Evolutionary conservation across 306 rosid species (phyloP), one percentile per base, ranked within the genome.

Genomic region (Prunus dulcis): DNA sequence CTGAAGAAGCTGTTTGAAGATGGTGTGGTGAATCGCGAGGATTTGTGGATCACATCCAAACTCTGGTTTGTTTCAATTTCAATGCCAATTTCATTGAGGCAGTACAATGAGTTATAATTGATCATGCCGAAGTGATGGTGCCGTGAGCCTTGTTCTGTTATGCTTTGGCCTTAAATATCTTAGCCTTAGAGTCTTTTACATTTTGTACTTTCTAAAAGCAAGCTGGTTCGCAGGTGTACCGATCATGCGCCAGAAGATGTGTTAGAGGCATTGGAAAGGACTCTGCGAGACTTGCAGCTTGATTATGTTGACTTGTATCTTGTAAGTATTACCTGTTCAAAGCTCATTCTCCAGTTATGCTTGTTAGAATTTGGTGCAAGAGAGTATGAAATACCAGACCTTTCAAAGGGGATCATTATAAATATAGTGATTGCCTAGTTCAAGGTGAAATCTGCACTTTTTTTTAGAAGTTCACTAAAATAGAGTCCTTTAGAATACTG

Each of bases 41-140:
- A 91, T 77, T 82, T 91, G 83, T 93, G 92, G 92, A 88, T 91
- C 81, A 91, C 98, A 62, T 93, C 97, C 10, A 93, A 93, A 87
- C 90, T 91, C 62, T 88, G 97, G 98, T 93, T 82, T 80, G 85
- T 74, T 86, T 45, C 75, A 47, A 55, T 46, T 81, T 67, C 63
- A 28, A 45, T 22, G 69, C 28, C 75, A 47, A 55, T 46, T 81
- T 67, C 63, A 28, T 34, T 22, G 69, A 45, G 60, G 38, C 12
- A 10, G 8, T 73, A 23, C 46, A 62, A 28, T 47, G 56, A 20
- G 12, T 49, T 8, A 6, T 23, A 11, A 45, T 73, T 49, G 38
- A 7, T 71, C 60, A 14, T 55, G 2, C 69, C 3, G 6, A 23
- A 23, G 4, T 61, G 38, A 6, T 23, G 18, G 41, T 23, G 32